Conservation (phyloP, 2,329 filamentous ascomycete genomes). For the Pseudocercospora fuligena region DNA sequence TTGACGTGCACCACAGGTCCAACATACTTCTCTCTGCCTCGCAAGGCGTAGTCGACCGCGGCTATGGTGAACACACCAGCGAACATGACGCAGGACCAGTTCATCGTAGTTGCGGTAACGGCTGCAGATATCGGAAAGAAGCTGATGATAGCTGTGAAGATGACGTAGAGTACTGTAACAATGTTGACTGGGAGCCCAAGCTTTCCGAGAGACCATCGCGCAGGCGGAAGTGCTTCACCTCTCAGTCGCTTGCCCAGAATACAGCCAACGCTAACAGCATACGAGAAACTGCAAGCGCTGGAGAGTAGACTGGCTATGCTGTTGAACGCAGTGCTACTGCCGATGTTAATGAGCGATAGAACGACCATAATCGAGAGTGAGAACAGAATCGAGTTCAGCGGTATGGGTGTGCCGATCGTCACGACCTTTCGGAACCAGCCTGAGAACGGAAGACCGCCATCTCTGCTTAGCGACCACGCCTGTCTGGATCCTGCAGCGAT, state of each 20-base stretch:
- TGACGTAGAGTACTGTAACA: conserved; percentile 18
- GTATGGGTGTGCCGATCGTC: conserved; percentile 24
- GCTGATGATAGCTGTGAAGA: conserved; percentile 21
- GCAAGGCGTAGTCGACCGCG: conserved; percentile 17
- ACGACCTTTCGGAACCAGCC: conserved; percentile 19
- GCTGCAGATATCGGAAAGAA: conserved; percentile 28
- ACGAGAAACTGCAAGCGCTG: conserved; percentile 19
- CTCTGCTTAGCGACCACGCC: conserved; percentile 47
- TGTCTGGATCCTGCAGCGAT: conserved; percentile 46
- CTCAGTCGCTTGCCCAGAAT: conserved; percentile 22
- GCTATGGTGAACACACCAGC: conserved; percentile 22
- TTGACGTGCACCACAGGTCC: conserved; percentile 25
- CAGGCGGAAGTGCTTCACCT: conserved; percentile 22
- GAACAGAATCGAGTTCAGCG: conserved; percentile 30
- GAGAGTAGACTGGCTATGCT: conserved; percentile 44
- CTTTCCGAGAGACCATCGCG: conserved; percentile 23
- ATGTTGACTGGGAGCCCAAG: conserved; percentile 22
- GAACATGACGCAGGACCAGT: conserved; percentile 31
- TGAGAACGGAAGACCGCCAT: conserved; percentile 47
- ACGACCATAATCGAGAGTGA: conserved; percentile 29
- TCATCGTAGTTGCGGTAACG: conserved; percentile 25
- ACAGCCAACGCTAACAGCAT: conserved; percentile 25
- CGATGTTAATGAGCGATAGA: conserved; percentile 41
- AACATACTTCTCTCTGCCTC: conserved; percentile 20
- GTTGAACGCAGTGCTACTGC: conserved; percentile 45